A percentile compares a stretch with the other conserved stretches of the same genome.
Evolutionary conservation across 179 eudicot species (phyloP).

Genomic region (Silene coronaria): DNA sequence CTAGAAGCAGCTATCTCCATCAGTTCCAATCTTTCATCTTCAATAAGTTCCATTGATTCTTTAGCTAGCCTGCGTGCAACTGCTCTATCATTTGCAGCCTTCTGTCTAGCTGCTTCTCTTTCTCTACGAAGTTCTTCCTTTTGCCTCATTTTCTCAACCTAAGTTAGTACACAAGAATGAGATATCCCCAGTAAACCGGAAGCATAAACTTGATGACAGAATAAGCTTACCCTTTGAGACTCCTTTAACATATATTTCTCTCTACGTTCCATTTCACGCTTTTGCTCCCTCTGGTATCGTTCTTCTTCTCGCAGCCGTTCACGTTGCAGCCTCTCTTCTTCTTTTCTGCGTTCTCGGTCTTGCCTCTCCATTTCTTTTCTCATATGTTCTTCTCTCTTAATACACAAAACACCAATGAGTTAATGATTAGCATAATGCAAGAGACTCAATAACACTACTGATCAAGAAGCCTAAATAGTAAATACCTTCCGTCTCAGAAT

Average conservation of each 20-base stretch:
- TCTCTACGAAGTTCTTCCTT: slow-evolving; percentile 80
- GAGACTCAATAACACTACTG: not conserved
- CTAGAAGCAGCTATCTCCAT: slow-evolving; percentile 83
- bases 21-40: slow-evolving; percentile 84
- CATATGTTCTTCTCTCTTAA: slow-evolving; percentile 86
- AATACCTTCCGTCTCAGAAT: slow-evolving; percentile 72
- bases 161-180: slow-evolving; percentile 2
- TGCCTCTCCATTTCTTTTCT: slow-evolving; percentile 90
- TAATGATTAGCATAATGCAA: slow-evolving; percentile 17
- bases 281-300: slow-evolving; percentile 76
- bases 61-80: slow-evolving; percentile 87
- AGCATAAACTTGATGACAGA: not conserved
- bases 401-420: slow-evolving; percentile 22
- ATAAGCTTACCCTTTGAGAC: slow-evolving; percentile 53
- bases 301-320: slow-evolving; percentile 90
- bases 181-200: not conserved
- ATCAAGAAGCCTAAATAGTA: slow-evolving; percentile 25
- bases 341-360: slow-evolving; percentile 82
- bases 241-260: slow-evolving; percentile 73
- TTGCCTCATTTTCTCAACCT: slow-evolving; percentile 80
- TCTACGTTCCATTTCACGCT: slow-evolving; percentile 82
- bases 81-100: slow-evolving; percentile 87
- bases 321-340: slow-evolving; percentile 83
- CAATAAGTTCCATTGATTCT: slow-evolving; percentile 80
- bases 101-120: slow-evolving; percentile 86